Evolutionary conservation across 2,329 filamentous ascomycete species (phyloP).

Genomic region (Lecanicillium sp.): DNA sequence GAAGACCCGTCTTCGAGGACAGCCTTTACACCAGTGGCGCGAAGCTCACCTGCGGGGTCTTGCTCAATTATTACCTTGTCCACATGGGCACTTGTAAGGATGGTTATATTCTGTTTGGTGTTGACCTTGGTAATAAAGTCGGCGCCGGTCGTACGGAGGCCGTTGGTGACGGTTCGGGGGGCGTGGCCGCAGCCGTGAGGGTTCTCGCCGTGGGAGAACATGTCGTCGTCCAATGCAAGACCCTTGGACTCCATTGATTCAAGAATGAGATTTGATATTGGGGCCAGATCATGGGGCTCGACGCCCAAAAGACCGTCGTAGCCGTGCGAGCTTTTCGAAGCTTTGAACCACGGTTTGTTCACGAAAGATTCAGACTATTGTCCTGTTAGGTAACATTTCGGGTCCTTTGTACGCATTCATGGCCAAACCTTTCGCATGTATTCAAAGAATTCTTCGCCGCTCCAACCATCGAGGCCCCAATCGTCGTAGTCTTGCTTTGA

Average conservation of each 20-base stretch:
- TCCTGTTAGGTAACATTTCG: constrained; percentile 1
- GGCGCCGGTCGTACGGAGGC: constrained; percentile 43
- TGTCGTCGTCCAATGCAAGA: constrained; percentile 47
- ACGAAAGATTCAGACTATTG: constrained; percentile 48
- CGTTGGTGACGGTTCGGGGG: constrained; percentile 43
- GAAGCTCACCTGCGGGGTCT: constrained; percentile 22
- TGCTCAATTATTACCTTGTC: constrained; percentile 43
- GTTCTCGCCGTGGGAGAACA: constrained; percentile 45
- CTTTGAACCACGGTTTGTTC: constrained; percentile 48
- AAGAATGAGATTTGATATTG: constrained; percentile 47
- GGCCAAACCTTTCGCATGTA: constrained; percentile 44
- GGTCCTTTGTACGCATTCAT: neutral
- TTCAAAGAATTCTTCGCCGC: constrained; percentile 46
- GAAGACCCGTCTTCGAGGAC: constrained; percentile 33
- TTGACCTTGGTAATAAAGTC: constrained; percentile 39
- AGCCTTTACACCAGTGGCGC: constrained; percentile 34
- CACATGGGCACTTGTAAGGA: constrained; percentile 40
- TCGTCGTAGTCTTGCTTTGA: constrained; percentile 44
- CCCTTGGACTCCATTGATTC: constrained; percentile 48
- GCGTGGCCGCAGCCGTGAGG: constrained; percentile 49
- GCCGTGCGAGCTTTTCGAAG: constrained; percentile 39
- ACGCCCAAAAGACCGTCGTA: constrained; percentile 43
- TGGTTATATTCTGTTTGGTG: constrained; percentile 34
- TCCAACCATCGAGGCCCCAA: constrained; percentile 48
- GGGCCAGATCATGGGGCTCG: constrained; percentile 50